These are phyloP conservation scores for Ailanthus altissimus DNA, from an alignment of 345 rosid species.

Conservation along the genomic window DNA sequence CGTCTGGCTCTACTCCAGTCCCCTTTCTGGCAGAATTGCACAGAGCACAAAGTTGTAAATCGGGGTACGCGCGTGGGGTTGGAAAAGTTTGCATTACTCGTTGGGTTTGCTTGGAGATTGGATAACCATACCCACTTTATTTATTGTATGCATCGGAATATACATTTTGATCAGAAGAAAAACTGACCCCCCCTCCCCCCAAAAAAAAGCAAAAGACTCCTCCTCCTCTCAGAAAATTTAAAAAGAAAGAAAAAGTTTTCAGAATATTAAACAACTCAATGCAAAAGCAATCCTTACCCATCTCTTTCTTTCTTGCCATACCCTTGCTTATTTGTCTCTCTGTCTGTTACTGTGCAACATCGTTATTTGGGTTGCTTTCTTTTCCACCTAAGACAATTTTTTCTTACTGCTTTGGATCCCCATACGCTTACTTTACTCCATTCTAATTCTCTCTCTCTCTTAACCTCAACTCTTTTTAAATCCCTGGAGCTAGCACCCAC, in stretches of 20 bases:
- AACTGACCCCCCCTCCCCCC: no score
- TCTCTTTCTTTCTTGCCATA: constrained; percentile 3
- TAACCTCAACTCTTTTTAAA: constrained; percentile 21
- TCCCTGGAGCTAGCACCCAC: constrained; percentile 8
- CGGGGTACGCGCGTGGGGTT: constrained; percentile 46
- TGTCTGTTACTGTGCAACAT: constrained; percentile 33
- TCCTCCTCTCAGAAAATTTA: neutral
- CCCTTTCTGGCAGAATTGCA: constrained; percentile 21
- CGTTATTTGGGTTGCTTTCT: constrained; percentile 32
- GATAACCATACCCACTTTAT: constrained; percentile 1
- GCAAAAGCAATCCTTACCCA: constrained; percentile 34
- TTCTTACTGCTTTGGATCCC: constrained; percentile 24
- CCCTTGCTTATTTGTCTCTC: constrained; percentile 42
- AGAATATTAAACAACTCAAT: constrained; percentile 25
- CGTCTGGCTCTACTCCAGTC: no score
- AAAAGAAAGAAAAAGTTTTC: neutral
- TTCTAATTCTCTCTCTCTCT: constrained; percentile 10
- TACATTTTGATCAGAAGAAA: constrained; percentile 24
- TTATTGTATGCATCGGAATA: constrained; percentile 36
- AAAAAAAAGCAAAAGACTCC: neutral
- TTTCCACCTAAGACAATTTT: neutral
- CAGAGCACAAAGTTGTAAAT: constrained; percentile 49
- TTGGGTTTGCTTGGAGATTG: constrained; percentile 25
- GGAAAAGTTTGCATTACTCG: constrained; percentile 2
- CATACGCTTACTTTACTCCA: constrained; percentile 1